These are phyloP conservation scores for Psilocybe cyanescens DNA, from an alignment of 768 basidiomycete species.

Conservation along the genomic window DNA sequence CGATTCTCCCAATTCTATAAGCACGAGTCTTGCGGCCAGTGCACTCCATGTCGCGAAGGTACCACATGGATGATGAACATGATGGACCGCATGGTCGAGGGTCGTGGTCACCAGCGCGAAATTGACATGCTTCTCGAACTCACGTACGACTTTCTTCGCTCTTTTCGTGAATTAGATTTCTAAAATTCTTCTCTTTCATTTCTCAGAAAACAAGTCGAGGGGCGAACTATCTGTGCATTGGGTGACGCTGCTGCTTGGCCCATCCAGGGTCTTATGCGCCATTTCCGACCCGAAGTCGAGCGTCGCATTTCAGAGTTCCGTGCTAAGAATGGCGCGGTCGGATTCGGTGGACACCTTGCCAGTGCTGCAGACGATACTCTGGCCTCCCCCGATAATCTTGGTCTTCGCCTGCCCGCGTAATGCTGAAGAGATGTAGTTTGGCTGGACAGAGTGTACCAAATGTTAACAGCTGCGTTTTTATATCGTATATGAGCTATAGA, in stretches of 20 bases:
- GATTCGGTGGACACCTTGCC: constrained; percentile 84
- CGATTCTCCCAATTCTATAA: constrained; percentile 98
- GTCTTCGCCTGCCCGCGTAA: constrained; percentile 44
- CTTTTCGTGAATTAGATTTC: background rate
- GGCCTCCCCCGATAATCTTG: constrained; percentile 78
- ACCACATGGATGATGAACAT: constrained; percentile 99
- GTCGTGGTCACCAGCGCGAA: constrained; percentile 88
- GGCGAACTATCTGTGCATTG: constrained; percentile 94
- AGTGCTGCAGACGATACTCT: constrained; percentile 70
- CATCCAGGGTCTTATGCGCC: constrained; percentile 96
- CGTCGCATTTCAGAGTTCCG: constrained; percentile 81
- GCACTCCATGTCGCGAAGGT: constrained; percentile 92
- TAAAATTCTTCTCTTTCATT: background rate
- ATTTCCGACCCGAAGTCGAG: constrained; percentile 97
- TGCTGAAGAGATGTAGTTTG: background rate
- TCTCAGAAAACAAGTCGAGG: constrained; percentile 91
- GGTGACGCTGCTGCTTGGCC: constrained; percentile 99
- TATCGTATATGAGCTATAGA: background rate
- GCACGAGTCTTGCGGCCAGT: constrained; percentile 98
- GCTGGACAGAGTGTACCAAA: background rate
- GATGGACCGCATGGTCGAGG: constrained; percentile 97
- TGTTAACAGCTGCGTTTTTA: background rate
- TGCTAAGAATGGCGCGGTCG: constrained; percentile 74
- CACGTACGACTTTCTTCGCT: constrained; percentile 56
- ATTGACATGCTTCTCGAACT: constrained; percentile 98